These are phyloP conservation scores for Metschnikowia rubicola DNA, from an alignment of 805 yeast genomes.

Conservation along the genomic window DNA sequence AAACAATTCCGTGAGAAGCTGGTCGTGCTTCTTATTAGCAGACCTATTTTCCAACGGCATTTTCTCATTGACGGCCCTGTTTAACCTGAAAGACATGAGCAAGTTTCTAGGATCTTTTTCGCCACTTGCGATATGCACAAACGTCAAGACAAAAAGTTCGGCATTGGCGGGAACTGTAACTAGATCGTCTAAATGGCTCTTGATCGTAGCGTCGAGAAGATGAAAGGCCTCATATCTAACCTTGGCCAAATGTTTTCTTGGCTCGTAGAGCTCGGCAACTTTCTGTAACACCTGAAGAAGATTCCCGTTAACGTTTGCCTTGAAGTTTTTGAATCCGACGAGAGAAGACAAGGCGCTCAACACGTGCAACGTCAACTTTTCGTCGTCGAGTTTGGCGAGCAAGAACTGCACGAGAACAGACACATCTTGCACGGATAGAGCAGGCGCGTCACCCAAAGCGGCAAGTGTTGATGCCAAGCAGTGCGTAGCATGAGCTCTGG, in stretches of 20 bases:
- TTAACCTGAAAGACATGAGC: slow-evolving; percentile 61
- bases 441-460: slow-evolving; percentile 21
- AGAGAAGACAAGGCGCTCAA: slow-evolving; percentile 53
- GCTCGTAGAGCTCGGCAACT: slow-evolving; percentile 38
- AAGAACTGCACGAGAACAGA: slow-evolving; percentile 55
- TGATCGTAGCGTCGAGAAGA: slow-evolving; percentile 39
- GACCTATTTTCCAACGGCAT: slow-evolving; percentile 28
- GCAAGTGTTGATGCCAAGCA: slow-evolving; percentile 39
- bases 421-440: slow-evolving; percentile 43
- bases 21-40: slow-evolving; percentile 31
- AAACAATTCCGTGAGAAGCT: slow-evolving; percentile 64
- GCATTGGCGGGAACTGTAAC: slow-evolving; percentile 19
- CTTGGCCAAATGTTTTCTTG: slow-evolving; percentile 57
- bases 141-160: slow-evolving; percentile 50
- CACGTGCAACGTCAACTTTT: slow-evolving; percentile 48
- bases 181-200: slow-evolving; percentile 23
- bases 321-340: slow-evolving; percentile 48
- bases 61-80: slow-evolving; percentile 41
- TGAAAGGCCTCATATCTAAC: slow-evolving; percentile 59
- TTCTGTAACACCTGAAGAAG: slow-evolving; percentile 35
- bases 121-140: slow-evolving; percentile 68
- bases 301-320: slow-evolving; percentile 26
- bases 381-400: slow-evolving; percentile 65
- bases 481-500: slow-evolving; percentile 46
- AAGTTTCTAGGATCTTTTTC: slow-evolving; percentile 95